Evolutionary conservation across 1,284 basidiomycete genomes (phyloP), one percentile per base, ranked within the genome.

Genomic region (Ceratobasidium sp.): DNA sequence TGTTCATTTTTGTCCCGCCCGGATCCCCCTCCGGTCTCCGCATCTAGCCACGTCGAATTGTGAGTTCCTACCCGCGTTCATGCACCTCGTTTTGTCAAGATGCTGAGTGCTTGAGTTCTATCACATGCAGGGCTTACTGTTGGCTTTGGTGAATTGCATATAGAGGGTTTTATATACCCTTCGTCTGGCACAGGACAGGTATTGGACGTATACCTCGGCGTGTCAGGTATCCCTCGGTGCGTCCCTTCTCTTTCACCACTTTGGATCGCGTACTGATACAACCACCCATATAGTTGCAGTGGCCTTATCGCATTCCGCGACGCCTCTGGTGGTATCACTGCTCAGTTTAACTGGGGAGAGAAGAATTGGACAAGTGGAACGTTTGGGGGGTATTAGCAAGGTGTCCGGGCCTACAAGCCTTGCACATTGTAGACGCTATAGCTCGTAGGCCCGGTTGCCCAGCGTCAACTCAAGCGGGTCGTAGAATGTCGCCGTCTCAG

Each of bases 341-440:
- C 62, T 1, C 37, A n/a, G 41, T 64, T 64, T 14, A 41, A 64
- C 27, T 64, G 62, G 62, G 62, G 19, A 4, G 62, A 64, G 27
- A 24, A 22, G 16, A 64, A 64, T 27, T 64, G 62, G 62, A 62
- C 59, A 9, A 39, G 31, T 24, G 59, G 59, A 34, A 39, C 59
- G 3, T 16, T 62, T 11, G 59, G 34, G 27, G 13, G 19, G 24
- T 62, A n/a, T n/a, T 53, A 14, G 49, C 49, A n/a, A 3, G 49
- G 22, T 13, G n/a, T 8, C 22, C 49, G 11, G 7, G n/a, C n/a
- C 13, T 53, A 13, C 49, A 24, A 27, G n/a, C 6, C 24, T 27
- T 53, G 24, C n/a, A 27, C 5, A 27, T 22, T 5, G 24, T 22
- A 7, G 24, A n/a, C 22, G n/a, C n/a, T n/a, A n/a, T n/a, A n/a